Percentiles rank a stretch among this genome's conserved stretches.
Evolutionary conservation across 1,284 basidiomycete species (phyloP).

Genomic region (Heterobasidion parviporum): DNA sequence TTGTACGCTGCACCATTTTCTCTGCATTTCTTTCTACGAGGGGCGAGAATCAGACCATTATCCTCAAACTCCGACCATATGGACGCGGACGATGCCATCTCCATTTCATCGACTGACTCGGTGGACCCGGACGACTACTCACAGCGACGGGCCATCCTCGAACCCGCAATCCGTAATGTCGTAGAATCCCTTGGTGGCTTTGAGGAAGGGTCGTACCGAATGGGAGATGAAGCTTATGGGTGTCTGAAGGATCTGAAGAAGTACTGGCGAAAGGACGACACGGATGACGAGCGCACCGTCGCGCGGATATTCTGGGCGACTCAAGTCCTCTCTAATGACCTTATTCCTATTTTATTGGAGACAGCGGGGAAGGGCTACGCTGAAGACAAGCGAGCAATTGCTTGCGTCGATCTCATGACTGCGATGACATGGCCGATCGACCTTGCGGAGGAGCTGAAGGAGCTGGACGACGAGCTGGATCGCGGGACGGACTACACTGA

Average conservation of each 20-base stretch:
- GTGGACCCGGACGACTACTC: conserved; percentile 20
- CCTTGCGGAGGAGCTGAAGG: conserved; percentile 84
- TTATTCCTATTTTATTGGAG: conserved; percentile 77
- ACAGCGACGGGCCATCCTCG: conserved; percentile 45
- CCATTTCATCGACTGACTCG: conserved; percentile 27
- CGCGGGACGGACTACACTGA: conserved; percentile 81
- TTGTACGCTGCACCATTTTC: no score
- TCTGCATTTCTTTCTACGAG: no score
- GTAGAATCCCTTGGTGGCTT: conserved; percentile 69
- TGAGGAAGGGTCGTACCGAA: conserved; percentile 64
- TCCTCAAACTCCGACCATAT: conserved; percentile 8
- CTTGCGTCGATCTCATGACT: conserved; percentile 82
- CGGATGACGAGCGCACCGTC: conserved; percentile 89
- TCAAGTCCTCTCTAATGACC: conserved; percentile 75
- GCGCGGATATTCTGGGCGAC: conserved; percentile 85
- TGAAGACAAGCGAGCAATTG: conserved; percentile 79
- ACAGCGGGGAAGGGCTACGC: conserved; percentile 71
- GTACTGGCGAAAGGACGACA: conserved; percentile 91
- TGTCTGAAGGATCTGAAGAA: conserved; percentile 92
- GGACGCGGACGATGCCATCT: conserved; percentile 26
- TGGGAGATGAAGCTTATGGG: conserved; percentile 78
- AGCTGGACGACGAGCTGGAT: conserved; percentile 74
- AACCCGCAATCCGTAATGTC: conserved; percentile 60
- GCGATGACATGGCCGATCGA: conserved; percentile 98
- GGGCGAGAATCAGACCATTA: no score